Evolutionary conservation across 805 yeast species (phyloP), one percentile per base, ranked within the genome.

Genomic region (Vanderwaltozyma yarrowii): DNA sequence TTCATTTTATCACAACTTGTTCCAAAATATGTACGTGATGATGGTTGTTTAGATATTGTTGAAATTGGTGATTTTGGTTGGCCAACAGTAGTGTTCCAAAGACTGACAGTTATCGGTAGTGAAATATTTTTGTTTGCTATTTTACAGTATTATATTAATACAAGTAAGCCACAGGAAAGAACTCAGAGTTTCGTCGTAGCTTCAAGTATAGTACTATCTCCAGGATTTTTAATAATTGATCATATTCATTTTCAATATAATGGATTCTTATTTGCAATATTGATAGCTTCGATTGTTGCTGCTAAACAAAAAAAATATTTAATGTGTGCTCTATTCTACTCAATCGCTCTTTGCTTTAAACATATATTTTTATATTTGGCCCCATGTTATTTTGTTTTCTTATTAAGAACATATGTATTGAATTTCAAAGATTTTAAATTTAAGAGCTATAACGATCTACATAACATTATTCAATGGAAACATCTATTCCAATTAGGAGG

Each of bases 231-330:
- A 45, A 76, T 92, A 17, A 79, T 92, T 36, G 99, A 92, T 58
- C 96, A 89, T 58, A 84, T 92, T 25, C 98, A 92, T 58, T 92
- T 92, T 68, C 98, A 92, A 65, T 92, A 92, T 60, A 92, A 92
- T 59, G 96, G 96, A 3, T 80, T 88, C 73, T 67, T 92, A 67
- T 87, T 83, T 60, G 96, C 95, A 0, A 66, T 92, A 25, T 62
- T 92, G 36, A 70, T 89, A 23, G 69, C 80, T 15, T 74, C 92
- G 15, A 70, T 92, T 28, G 76, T 80, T 26, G 74, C 78, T 19
- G 94, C 92, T 1, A 72, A 78, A 41, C 62, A 75, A 38, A 59
- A 71, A 25, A 67, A 67, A 38, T 70, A 75, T 52, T 63, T 84
- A 32, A 50, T 65, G 56, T 72, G 87, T 58, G 92, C 80, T 0